Base-by-base conservation (phyloP, 1,139 yeast species). In the Debaryomyces psychrophilus region DNA sequence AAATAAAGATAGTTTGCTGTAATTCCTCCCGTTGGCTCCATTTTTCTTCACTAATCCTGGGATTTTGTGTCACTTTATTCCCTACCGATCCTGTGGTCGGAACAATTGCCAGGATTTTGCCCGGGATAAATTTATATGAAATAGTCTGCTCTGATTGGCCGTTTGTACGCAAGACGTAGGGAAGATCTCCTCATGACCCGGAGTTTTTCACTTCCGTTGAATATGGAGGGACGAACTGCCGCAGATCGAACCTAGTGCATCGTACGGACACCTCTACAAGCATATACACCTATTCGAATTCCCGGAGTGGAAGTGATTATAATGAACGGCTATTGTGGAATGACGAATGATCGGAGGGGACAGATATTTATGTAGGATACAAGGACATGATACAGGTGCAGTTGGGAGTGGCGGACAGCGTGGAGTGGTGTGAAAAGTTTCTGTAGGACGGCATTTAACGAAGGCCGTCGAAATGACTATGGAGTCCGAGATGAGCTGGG, bases 111-210 rank as follows among this genome's bases (percentile, higher is more conserved):
- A 38, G 28, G 17, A 26, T 25, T 33, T 15, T 33, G 18, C 14
- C 36, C 36, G 36, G 36, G 36, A 33, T 8, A 18, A 33, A 15
- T 20, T 14, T 26, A 28, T 25, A 14, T 15, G 12, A 38, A 38
- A 38, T 20, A 9, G 26, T 8, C 18, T 18, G 26, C 26, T 38
- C 26, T 38, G 41, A 38, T 38, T 38, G 41, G 41, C 41, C 18
- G 12, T 12, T 7, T 12, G 14, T 18, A 29, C 23, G 25, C 14
- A 33, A 18, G 20, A 11, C 4, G 23, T 18, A 27, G 11, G 15
- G 28, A 28, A 11, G 33, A n/a, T 22, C 34, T 38, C 34, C 41
- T 38, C 34, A 28, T 20, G 35, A 15, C 41, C 41, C 41, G 41
- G 41, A 38, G 41, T 28, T 28, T 15, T 27, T 38, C 34, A 27